A percentile compares a stretch with the other conserved stretches of the same genome.
These are phyloP conservation scores for Acorus calamus DNA, from an alignment of 106 monocot genomes.

Conservation along the genomic window DNA sequence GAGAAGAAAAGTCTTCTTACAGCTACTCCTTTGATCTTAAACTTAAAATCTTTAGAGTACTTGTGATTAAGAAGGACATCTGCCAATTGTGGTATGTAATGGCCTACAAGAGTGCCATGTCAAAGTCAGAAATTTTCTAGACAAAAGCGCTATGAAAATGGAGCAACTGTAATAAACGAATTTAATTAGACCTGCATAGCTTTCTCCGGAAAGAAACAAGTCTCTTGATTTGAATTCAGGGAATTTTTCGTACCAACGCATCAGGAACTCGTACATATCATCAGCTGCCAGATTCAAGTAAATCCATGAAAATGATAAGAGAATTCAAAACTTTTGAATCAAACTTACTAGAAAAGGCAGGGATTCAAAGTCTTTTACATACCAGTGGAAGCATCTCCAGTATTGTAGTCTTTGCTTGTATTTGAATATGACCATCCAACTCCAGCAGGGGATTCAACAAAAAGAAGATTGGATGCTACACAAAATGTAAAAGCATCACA, in stretches of 20 bases:
- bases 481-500: not conserved
- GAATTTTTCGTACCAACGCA: slow-evolving; percentile 9
- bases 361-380: not conserved
- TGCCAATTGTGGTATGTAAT: slow-evolving; percentile 13
- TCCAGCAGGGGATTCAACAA: slow-evolving; percentile 16
- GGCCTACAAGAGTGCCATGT: not conserved
- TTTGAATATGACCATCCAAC: slow-evolving; percentile 19
- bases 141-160: not conserved
- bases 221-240: slow-evolving; percentile 7
- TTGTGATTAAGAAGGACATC: slow-evolving; percentile 7
- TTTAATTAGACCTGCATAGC: slow-evolving; percentile 9
- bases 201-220: slow-evolving; percentile 14
- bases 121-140: not conserved
- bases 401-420: slow-evolving; percentile 7
- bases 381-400: slow-evolving; percentile 13
- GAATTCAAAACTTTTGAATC: not conserved
- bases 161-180: not conserved
- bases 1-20: slow-evolving; percentile 2
- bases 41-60: slow-evolving; percentile 4
- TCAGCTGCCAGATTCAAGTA: not conserved
- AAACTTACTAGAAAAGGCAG: not conserved
- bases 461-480: slow-evolving; percentile 13
- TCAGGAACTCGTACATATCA: slow-evolving; percentile 6
- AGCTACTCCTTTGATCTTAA: slow-evolving; percentile 10
- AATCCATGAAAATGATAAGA: not conserved